Base-by-base conservation (phyloP, 495 filamentous ascomycete genomes). In the Penicillium lagena region DNA sequence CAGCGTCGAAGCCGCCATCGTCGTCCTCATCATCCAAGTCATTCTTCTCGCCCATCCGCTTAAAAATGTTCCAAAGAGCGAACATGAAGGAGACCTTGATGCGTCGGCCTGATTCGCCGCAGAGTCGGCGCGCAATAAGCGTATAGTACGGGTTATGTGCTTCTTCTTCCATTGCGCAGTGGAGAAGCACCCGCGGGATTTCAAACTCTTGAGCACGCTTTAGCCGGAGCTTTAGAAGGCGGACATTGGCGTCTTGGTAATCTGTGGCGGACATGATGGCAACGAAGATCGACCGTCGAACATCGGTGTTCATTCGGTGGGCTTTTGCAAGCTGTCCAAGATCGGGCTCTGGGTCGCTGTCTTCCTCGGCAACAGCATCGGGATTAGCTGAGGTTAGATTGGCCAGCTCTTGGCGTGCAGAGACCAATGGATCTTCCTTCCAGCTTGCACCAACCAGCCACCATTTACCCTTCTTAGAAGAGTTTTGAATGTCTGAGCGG, bases 371-470 rank as follows among this genome's bases (percentile, higher is more conserved):
- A 22, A 22, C 41, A 40, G 46, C 43, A 12, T 49, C 36, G 46
- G 49, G 15, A 11, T 45, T 33, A 45, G 47, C 38, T 7, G 14
- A 40, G 8, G 56, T 54, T 4, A 58, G 42, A 34, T 30, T 40
- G 17, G 58, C 52, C 22, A 70, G 50, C 39, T 70, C 63, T 40
- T 65, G 48, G 14, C 65, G 66, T 12, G 68, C 67, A 28, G 62
- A 52, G 12, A 68, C 64, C 22, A 72, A 50, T 2, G 68, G 56
- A 17, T 67, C 66, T 40, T 77, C 75, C 28, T 73, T 81, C 85
- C 89, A 96, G 63, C 89, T 94, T 10, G 91, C 90, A 36, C 93
- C 91, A 17, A 96, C 84, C 31, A 97, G 78, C 93, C 93, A 97
- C 94, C 93, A 97, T 71, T 95, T 96, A 3, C 93, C 93, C 63